Base-by-base conservation (phyloP, 306 rosid species). In the Corylus heterophylla region DNA sequence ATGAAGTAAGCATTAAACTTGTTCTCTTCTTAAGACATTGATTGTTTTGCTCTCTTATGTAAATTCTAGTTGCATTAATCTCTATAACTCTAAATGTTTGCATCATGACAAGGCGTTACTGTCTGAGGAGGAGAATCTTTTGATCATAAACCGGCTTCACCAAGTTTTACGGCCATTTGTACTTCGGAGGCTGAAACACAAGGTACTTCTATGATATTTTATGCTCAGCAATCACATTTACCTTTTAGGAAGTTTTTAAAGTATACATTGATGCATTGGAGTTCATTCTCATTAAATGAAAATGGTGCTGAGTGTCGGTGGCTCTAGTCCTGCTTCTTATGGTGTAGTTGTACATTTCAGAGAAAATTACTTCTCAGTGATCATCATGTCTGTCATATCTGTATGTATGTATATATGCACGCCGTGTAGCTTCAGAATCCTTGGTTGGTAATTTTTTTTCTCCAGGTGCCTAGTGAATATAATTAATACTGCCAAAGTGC, bases 111-210 rank as follows among this genome's bases (percentile, higher is more conserved):
- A 96, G 97, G 99, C 97, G 83, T 89, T 93, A 77, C 88, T 96
- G 58, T 96, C 99, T 5, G 99, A 96, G 87, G 99, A 96, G 89
- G 99, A 96, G 82, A 96, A 96, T 89, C 98, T 96, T 78, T 88
- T 96, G 93, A 90, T 96, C 92, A 96, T 96, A 73, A 96, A 96
- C 81, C 97, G 99, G 74, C 91, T 96, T 74, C 99, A 96, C 83
- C 99, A 96, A 90, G 99, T 96, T 73, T 92, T 96, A 77, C 92
- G 99, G 76, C 99, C 99, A 48, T 96, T 96, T 85, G 99, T 96
- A 71, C 98, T 96, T 75, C 90, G 99, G 84, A 90, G 99, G 92
- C 90, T 96, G 82, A 96, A 96, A 75, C 99, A 96, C 90, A 96
- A 96, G 99, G 99, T 96, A 71, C 80, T 55, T 74, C 71, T 67